phyloP scores from a whole-genome alignment of 2,329 filamentous ascomycete genomes.

The Pseudophaeomoniella oleicola region DNA sequence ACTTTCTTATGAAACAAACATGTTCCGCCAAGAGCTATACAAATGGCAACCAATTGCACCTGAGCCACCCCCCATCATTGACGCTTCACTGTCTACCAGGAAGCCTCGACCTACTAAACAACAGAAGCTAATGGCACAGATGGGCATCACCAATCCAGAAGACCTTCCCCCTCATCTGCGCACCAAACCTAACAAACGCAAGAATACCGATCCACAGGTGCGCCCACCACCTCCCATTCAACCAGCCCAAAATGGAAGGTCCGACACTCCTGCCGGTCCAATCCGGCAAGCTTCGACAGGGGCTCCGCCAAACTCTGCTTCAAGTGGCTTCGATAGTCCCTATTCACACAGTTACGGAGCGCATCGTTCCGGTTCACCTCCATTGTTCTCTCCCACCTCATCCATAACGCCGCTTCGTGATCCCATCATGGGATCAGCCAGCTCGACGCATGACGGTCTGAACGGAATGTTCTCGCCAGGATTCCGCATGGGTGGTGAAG shows the following conservation, averaged over 20 bases:
- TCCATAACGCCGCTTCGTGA: slow-evolving; percentile 7
- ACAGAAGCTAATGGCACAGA: slow-evolving; percentile 81
- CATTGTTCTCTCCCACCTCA: slow-evolving; percentile 23
- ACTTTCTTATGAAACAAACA: slow-evolving; percentile 87
- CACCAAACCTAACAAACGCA: slow-evolving; percentile 65
- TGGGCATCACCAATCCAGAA: slow-evolving; percentile 80
- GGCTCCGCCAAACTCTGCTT: slow-evolving; percentile 15
- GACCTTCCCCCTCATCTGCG: slow-evolving; percentile 73
- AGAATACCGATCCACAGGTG: slow-evolving; percentile 38
- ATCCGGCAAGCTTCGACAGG: slow-evolving; percentile 16
- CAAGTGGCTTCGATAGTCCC: slow-evolving; percentile 6
- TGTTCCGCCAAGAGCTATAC: slow-evolving; percentile 88
- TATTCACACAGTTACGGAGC: slow-evolving; percentile 11
- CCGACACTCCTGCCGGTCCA: slow-evolving; percentile 15
- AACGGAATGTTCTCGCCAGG: slow-evolving; percentile 11
- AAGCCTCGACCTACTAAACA: slow-evolving; percentile 95
- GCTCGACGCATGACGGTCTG: slow-evolving; percentile 17
- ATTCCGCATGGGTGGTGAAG: slow-evolving; percentile 13
- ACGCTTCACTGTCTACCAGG: slow-evolving; percentile 77
- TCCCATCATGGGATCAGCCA: slow-evolving; percentile 9
- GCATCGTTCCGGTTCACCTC: slow-evolving; percentile 12
- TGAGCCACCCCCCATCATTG: slow-evolving; percentile 68
- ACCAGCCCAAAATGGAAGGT: slow-evolving; percentile 13
- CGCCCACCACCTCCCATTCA: slow-evolving; percentile 15
- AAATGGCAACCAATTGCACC: slow-evolving; percentile 88